Conservation (phyloP, 1,284 basidiomycete species). For the Xerocomus subilludens region DNA sequence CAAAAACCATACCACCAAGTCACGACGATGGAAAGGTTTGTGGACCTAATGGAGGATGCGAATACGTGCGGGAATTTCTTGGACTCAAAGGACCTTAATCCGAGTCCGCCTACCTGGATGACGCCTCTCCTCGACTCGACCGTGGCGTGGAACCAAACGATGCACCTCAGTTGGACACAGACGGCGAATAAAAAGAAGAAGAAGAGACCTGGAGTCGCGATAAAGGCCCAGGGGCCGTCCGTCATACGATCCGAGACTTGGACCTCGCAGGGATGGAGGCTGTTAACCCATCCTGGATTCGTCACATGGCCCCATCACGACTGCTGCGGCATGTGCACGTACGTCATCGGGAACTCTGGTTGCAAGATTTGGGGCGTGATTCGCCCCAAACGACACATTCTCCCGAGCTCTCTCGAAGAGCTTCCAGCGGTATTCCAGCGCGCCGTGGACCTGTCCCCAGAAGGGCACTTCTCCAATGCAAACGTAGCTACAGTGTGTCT, state of each 20-base stretch:
- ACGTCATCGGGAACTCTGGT: background rate
- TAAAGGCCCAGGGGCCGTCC: background rate
- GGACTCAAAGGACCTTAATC: conserved; percentile 10
- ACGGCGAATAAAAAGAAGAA: too few species aligned
- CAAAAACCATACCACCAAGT: background rate
- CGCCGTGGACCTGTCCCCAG: fast-evolving
- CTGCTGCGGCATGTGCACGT: conserved; percentile 21
- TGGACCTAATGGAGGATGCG: background rate
- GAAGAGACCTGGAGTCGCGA: background rate
- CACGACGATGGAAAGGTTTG: conserved; percentile 1
- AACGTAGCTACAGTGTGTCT: conserved; percentile 29
- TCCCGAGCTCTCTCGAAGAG: background rate
- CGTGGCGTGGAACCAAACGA: conserved; percentile 11
- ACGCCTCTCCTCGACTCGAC: conserved; percentile 13
- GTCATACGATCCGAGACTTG: background rate
- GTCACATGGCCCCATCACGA: conserved; percentile 6
- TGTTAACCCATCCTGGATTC: conserved; percentile 19
- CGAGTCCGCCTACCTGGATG: background rate
- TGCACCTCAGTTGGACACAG: background rate
- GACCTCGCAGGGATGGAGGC: conserved; percentile 25
- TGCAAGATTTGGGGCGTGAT: conserved; percentile 25
- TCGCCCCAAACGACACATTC: background rate
- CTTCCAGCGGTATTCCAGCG: background rate
- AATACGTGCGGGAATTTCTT: conserved; percentile 19
- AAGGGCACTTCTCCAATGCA: background rate